Evolutionary conservation across 495 filamentous ascomycete species (phyloP), one percentile per base, ranked within the genome.

Genomic region (Hyaloscypha finlandica): DNA sequence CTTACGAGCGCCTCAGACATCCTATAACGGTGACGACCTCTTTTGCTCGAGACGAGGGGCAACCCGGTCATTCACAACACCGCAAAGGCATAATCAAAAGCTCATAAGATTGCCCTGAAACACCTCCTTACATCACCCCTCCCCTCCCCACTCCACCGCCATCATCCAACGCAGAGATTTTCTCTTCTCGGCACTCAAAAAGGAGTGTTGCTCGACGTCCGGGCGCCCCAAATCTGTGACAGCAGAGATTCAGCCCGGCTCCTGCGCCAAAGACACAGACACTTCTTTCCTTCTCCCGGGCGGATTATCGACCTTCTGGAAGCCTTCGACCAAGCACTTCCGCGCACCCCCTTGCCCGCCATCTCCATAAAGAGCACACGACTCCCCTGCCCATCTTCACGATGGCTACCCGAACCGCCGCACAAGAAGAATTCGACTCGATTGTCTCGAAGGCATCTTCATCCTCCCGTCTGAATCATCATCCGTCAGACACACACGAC

Each of bases 381-480:
- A 71, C 68, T 53, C 77, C 81, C 55, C 80, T 77, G 8, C 81
- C 78, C 31, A 37, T 37, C 77, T 30, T 45, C 61, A 68, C 39
- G 53, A 75, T 75, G 73, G 66, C 73, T n/a, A 57, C 70, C 20
- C 64, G 64, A 62, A 73, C 79, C 45, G 78, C 89, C 45, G 93
- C 92, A 53, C 91, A 96, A 80, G 89, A 94, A 79, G 93, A 97
- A 81, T 93, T 94, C 83, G 85, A 92, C 74, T 79, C 80, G 62
- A 83, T 96, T 69, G 80, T 94, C 63, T 80, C 82, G 71, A 87
- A 84, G 77, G 48, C 66, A 37, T 71, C 68, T 8, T 70, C 73
- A n/a, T 56, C 64, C 6, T 57, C 63, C 9, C 37, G 33, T 45
- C 4, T 63, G 12, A 35, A 45, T 11, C 53, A 70, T n/a, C 89